Evolutionary conservation across 2,329 filamentous ascomycete species (phyloP).

Genomic region (Thielaviopsis euricoi): DNA sequence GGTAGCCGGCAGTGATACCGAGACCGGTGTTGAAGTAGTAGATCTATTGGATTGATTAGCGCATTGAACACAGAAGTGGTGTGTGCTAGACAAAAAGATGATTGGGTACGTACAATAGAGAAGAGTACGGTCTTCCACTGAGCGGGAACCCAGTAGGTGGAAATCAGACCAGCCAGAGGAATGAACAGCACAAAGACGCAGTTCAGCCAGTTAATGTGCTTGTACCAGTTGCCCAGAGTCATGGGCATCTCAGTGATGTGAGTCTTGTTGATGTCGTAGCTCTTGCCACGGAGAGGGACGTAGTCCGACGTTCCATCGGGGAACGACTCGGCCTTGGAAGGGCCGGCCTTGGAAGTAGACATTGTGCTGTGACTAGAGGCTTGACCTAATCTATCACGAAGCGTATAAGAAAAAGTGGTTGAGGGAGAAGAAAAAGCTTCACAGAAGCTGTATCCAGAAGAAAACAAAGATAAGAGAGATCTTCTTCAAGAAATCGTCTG

Average conservation of each 20-base stretch:
- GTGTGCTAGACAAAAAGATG: neutral
- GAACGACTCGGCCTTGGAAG: slow-evolving; percentile 24
- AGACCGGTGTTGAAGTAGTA: slow-evolving; percentile 73
- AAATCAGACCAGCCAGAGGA: slow-evolving; percentile 55
- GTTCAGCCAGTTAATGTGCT: slow-evolving; percentile 91
- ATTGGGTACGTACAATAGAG: slow-evolving; percentile 29
- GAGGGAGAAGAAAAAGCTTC: neutral
- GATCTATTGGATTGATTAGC: slow-evolving; percentile 1
- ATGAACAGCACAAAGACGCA: slow-evolving; percentile 64
- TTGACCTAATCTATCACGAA: too few relatives aligned
- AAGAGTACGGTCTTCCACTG: slow-evolving; percentile 55
- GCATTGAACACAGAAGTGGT: too few relatives aligned
- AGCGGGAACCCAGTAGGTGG: slow-evolving; percentile 64
- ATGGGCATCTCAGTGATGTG: slow-evolving; percentile 75
- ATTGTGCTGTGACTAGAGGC: slow-evolving; percentile 17
- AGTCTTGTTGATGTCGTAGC: slow-evolving; percentile 48
- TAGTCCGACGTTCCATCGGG: slow-evolving; percentile 40
- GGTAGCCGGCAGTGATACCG: slow-evolving; percentile 56
- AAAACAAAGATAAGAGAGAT: neutral
- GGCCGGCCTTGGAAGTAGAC: slow-evolving; percentile 19
- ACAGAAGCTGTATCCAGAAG: neutral
- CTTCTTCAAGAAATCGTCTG: neutral
- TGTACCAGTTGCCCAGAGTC: slow-evolving; percentile 71
- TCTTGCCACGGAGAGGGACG: slow-evolving; percentile 29
- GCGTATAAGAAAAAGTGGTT: neutral